These are phyloP conservation scores for Neurospora sp. DNA, from an alignment of 495 filamentous ascomycete genomes.

Conservation along the genomic window DNA sequence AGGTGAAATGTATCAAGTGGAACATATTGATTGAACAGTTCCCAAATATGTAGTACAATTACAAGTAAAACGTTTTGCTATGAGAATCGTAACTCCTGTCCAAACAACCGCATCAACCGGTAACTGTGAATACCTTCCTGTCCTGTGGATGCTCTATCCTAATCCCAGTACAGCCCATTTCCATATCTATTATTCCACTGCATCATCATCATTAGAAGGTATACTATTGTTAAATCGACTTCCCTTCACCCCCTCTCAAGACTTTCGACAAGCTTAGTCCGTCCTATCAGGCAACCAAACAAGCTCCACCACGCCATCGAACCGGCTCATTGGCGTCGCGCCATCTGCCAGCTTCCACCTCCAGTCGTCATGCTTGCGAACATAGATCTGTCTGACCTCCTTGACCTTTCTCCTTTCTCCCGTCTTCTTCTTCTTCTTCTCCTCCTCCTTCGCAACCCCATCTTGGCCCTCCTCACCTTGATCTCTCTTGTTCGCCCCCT, in stretches of 20 bases:
- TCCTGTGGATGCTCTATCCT: neutral
- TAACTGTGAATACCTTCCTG: neutral
- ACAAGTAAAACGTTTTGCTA: neutral
- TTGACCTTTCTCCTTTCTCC: conserved; percentile 9
- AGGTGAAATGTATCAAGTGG: no score
- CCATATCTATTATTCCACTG: neutral
- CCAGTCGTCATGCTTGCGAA: conserved; percentile 36
- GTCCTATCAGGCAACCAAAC: conserved; percentile 32
- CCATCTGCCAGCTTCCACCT: conserved; percentile 37
- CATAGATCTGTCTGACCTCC: conserved; percentile 35
- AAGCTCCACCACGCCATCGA: conserved; percentile 42
- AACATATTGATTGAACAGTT: no score
- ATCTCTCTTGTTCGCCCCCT: neutral
- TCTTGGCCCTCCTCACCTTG: neutral
- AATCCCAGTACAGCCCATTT: neutral
- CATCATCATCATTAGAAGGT: neutral
- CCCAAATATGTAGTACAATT: neutral
- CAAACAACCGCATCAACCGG: neutral
- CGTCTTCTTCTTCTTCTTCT: neutral
- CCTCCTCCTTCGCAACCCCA: neutral
- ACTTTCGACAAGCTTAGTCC: neutral
- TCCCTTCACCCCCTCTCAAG: neutral
- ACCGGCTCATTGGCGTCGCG: conserved; percentile 28
- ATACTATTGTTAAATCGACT: neutral
- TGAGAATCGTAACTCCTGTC: neutral